Evolutionary conservation across 805 yeast genomes (phyloP).

Genomic region (Ogataea naganishii): DNA sequence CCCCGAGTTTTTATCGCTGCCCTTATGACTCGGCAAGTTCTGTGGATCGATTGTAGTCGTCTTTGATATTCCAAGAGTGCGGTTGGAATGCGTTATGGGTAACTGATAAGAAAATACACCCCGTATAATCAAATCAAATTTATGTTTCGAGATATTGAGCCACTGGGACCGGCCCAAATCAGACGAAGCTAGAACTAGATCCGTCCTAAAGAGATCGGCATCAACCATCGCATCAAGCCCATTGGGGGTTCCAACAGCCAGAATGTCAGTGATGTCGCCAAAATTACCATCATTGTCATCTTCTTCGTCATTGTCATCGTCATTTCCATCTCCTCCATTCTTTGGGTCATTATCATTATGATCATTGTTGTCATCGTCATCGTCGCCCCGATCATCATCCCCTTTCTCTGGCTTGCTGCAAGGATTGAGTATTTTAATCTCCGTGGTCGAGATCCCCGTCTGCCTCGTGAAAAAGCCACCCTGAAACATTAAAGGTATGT

Average conservation of each 20-base stretch:
- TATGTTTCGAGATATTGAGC: conserved; percentile 65
- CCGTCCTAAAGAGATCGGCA: neutral
- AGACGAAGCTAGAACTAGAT: neutral
- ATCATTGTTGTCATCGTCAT: conserved; percentile 15
- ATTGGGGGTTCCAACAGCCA: neutral
- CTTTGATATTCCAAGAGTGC: conserved; percentile 55
- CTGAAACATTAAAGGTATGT: conserved; percentile 62
- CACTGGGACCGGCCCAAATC: conserved; percentile 39
- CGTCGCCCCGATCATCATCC: neutral
- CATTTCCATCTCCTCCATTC: conserved; percentile 7
- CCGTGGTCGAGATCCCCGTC: conserved; percentile 51
- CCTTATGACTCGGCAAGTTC: conserved; percentile 5
- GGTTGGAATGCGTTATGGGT: conserved; percentile 48
- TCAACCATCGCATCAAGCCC: neutral
- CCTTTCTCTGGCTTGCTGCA: conserved; percentile 31
- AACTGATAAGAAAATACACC: conserved; percentile 75
- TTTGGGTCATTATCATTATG: neutral
- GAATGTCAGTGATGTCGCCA: conserved; percentile 1
- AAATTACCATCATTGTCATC: conserved; percentile 9
- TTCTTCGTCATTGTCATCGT: conserved; percentile 11
- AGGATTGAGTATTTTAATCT: conserved; percentile 65
- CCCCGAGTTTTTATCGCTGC: too few relatives aligned
- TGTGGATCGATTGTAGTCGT: conserved; percentile 48
- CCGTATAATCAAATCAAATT: conserved; percentile 77
- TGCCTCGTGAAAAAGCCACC: conserved; percentile 72